Base-by-base conservation (phyloP, 768 basidiomycete genomes). In the Neoboletus brunneissimus region DNA sequence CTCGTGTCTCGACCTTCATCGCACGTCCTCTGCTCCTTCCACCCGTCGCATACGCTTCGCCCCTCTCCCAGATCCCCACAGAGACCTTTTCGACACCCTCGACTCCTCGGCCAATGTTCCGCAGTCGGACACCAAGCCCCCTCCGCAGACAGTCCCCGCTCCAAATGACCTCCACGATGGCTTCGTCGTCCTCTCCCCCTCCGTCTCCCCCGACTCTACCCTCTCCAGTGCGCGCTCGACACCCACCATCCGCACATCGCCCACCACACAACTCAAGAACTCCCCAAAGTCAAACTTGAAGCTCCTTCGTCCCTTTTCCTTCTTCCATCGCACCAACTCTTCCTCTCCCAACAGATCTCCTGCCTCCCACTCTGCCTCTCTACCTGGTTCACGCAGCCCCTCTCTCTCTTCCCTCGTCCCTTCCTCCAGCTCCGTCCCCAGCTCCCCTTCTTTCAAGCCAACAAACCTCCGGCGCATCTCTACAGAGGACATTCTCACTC, bases 21-120 rank as follows among this genome's bases (percentile, higher is more conserved):
- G 43, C 20, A 15, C 53, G 4, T 51, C 60, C 8, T 55, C 61
- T n/a, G 16, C 58, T 0, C 51, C 49, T 0, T 60, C 62, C 35
- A 55, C 63, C 11, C 71, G 67, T 27, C 69, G 63, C 35, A 93
- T 94, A 56, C 83, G 89, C 57, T 94, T 94, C 59, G 92, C 93
- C 0, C 93, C 93, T 1, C 81, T 94, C 18, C 93, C 93, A 1
- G 87, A 89, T 62, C 88, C 89, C 2, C 77, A 82, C 23, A 78
- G 82, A 49, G 78, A 81, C 57, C 60, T 75, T 60, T 25, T 48
- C 23, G 54, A 41, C 29, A 20, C 12, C 2, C 6, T 20, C 27
- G 22, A 13, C 20, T 3, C 18, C 12, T 67, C 75, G 56, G 70
- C 68, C 23, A 71, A 72, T 49, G 76, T 79, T 20, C 55, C 59